These are phyloP conservation scores for Diaporthe destruens DNA, from an alignment of 2,329 filamentous ascomycete genomes.

Conservation along the genomic window DNA sequence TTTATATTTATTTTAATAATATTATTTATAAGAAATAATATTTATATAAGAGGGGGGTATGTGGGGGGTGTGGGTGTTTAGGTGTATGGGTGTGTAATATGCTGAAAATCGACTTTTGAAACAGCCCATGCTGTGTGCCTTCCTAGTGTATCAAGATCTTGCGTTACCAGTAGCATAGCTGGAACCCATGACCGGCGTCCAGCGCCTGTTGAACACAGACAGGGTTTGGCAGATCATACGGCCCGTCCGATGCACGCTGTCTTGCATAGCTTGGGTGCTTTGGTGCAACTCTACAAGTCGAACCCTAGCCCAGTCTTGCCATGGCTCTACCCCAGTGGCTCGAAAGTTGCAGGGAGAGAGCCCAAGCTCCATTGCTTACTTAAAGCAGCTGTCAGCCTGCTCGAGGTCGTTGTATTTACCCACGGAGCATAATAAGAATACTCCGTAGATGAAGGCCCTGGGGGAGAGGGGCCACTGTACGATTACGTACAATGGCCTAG, in stretches of 20 bases:
- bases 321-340: background rate
- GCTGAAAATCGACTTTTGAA: too few species aligned
- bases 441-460: background rate
- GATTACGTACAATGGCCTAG: slow-evolving; percentile 27
- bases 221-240: background rate
- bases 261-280: background rate
- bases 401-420: background rate
- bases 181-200: too few species aligned
- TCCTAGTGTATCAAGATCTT: background rate
- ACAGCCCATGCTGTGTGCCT: too few species aligned
- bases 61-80: too few species aligned
- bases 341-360: background rate
- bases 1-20: too few species aligned
- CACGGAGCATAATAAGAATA: background rate
- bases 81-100: too few species aligned
- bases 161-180: background rate
- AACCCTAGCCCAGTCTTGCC: background rate
- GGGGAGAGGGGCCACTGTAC: background rate
- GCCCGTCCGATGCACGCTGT: background rate
- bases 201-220: too few species aligned
- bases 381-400: background rate
- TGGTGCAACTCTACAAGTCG: background rate
- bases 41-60: too few species aligned
- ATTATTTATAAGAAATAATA: too few species aligned
- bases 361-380: background rate